Percentiles rank a stretch among this genome's conserved stretches.
phyloP scores from a whole-genome alignment of 1,284 basidiomycete species.

The Waitea zeae region DNA sequence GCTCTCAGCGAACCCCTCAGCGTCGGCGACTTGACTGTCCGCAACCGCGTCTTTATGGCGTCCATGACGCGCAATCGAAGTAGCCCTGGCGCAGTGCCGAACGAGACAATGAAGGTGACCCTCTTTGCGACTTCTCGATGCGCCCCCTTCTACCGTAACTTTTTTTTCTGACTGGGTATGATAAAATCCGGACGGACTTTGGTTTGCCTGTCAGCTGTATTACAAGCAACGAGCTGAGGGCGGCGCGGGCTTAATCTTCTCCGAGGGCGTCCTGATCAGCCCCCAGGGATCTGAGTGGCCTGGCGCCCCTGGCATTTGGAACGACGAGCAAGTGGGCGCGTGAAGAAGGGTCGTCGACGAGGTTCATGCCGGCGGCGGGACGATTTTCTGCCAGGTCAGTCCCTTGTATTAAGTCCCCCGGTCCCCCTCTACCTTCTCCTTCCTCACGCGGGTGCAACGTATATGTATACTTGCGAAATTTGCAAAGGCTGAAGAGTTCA shows the following conservation, averaged over 20 bases:
- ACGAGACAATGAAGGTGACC: no score
- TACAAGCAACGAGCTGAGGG: constrained; percentile 17
- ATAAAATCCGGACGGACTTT: no score
- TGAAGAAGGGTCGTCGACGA: constrained; percentile 1
- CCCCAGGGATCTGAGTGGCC: constrained; percentile 6
- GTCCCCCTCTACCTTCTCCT: no score
- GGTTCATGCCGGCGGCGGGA: not conserved
- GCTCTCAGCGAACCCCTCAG: no score
- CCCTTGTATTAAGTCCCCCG: no score
- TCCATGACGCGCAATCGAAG: constrained; percentile 16
- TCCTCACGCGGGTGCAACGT: no score
- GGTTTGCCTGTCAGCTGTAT: no score
- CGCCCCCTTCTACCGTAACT: not conserved
- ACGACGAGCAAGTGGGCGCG: constrained; percentile 7
- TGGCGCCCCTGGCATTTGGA: constrained; percentile 9
- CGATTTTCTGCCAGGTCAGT: not conserved
- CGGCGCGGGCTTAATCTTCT: constrained; percentile 15
- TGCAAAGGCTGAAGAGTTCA: no score
- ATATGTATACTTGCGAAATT: no score
- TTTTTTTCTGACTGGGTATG: not conserved
- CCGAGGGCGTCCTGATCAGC: constrained; percentile 14
- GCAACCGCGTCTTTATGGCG: constrained; percentile 15
- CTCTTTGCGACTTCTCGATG: no score
- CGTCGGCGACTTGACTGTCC: no score
- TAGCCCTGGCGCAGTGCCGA: constrained; percentile 7